phyloP scores from a whole-genome alignment of 768 basidiomycete genomes.

The Pleurotus cornucopiae region DNA sequence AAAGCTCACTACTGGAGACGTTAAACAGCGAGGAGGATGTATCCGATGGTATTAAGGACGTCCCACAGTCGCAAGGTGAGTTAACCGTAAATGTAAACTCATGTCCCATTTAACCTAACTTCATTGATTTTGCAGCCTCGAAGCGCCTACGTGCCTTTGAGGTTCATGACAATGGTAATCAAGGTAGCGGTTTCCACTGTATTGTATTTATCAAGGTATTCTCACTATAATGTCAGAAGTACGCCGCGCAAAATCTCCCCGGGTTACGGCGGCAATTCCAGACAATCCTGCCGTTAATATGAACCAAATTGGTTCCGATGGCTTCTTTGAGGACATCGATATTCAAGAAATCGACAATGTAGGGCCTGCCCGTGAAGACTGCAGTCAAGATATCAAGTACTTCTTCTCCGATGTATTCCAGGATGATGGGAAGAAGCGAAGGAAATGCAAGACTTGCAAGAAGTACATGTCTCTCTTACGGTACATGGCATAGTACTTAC shows the following conservation, averaged over 20 bases:
- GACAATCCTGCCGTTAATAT: neutral
- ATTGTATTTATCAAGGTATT: too few species aligned
- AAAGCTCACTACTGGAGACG: too few species aligned
- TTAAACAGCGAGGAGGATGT: too few species aligned
- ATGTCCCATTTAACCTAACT: too few species aligned
- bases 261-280: neutral
- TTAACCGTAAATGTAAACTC: too few species aligned
- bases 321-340: slow-evolving; percentile 13
- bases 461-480: neutral
- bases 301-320: slow-evolving; percentile 8
- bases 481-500: neutral
- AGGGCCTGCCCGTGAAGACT: neutral
- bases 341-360: slow-evolving; percentile 7
- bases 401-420: slow-evolving; percentile 4
- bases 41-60: too few species aligned
- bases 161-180: too few species aligned
- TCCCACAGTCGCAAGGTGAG: too few species aligned
- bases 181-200: too few species aligned
- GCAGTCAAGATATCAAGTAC: slow-evolving; percentile 4
- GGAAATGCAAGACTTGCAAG: slow-evolving; percentile 5
- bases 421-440: neutral
- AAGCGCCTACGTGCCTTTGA: too few species aligned
- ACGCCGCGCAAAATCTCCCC: neutral
- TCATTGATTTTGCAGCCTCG: too few species aligned
- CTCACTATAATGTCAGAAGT: neutral